Evolutionary conservation across 2,329 filamentous ascomycete species (phyloP).

Genomic region (Seiridium cupressi): DNA sequence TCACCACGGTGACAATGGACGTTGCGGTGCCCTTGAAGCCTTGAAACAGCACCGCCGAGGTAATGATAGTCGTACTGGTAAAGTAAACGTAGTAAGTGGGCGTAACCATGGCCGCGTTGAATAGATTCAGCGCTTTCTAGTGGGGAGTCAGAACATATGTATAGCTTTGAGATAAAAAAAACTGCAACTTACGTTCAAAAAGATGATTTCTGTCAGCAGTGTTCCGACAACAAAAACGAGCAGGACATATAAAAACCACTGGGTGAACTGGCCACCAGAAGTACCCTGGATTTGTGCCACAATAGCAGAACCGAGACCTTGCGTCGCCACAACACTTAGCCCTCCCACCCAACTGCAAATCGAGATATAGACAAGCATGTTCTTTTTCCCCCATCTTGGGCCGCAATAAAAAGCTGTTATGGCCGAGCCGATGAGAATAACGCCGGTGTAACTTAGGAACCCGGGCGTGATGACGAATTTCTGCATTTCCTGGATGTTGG

Average conservation of each 20-base stretch:
- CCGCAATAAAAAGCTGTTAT: constrained; percentile 78
- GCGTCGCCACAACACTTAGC: constrained; percentile 90
- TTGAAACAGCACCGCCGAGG: constrained; percentile 86
- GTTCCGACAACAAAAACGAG: constrained; percentile 89
- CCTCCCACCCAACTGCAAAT: constrained; percentile 96
- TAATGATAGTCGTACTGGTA: constrained; percentile 91
- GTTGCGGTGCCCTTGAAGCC: constrained; percentile 86
- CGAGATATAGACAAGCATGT: constrained; percentile 95
- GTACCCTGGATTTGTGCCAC: constrained; percentile 80
- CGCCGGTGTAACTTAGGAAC: constrained; percentile 80
- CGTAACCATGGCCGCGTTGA: constrained; percentile 94
- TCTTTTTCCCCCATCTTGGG: constrained; percentile 90
- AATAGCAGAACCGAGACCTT: constrained; percentile 88
- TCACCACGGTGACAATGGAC: constrained; percentile 83
- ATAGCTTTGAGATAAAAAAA: not conserved
- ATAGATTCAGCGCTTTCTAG: constrained; percentile 97
- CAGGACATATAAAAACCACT: constrained; percentile 95
- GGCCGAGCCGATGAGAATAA: constrained; percentile 71
- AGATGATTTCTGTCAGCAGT: constrained; percentile 89
- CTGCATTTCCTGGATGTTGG: constrained; percentile 90
- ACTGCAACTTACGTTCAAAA: constrained; percentile 74
- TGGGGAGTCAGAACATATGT: constrained; percentile 28
- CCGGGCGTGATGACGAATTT: constrained; percentile 80
- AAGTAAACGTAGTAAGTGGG: constrained; percentile 99
- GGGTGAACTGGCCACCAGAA: constrained; percentile 74